Evolutionary conservation across 306 rosid species (phyloP).

Genomic region (Inga laurina): DNA sequence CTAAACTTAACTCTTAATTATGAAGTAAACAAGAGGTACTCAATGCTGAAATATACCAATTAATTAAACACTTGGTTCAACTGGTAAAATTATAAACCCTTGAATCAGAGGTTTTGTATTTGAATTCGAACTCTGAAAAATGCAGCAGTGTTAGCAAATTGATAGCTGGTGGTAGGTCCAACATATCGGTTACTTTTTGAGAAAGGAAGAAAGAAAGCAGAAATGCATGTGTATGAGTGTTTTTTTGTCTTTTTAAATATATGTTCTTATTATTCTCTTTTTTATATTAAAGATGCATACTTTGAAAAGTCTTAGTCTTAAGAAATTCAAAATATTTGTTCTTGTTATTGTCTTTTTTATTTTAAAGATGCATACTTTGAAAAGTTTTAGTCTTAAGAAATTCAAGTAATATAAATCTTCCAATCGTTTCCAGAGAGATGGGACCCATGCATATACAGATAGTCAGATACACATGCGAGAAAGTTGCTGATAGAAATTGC

Average conservation of each 20-base stretch:
- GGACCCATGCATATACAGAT: neutral
- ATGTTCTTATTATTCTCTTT: neutral
- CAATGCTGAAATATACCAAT: no score
- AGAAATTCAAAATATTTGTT: neutral
- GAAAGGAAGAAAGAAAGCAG: no score
- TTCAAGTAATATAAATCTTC: neutral
- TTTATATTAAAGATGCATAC: neutral
- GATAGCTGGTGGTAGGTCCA: no score
- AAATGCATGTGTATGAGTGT: neutral
- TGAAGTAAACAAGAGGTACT: no score
- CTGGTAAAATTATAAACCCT: no score
- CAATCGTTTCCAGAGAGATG: neutral
- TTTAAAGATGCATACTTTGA: neutral
- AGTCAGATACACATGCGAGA: no score
- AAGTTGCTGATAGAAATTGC: neutral
- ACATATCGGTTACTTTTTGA: no score
- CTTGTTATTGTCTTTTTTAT: neutral
- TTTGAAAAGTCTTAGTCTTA: neutral
- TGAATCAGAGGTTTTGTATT: no score
- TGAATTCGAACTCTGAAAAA: no score
- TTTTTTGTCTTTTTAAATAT: neutral
- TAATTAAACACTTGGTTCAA: no score
- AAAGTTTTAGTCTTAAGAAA: neutral
- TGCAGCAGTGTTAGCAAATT: no score
- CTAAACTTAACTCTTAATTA: neutral